phyloP scores from a whole-genome alignment of 2,329 filamentous ascomycete species.

The Paecilomyces dactylethromorphus region DNA sequence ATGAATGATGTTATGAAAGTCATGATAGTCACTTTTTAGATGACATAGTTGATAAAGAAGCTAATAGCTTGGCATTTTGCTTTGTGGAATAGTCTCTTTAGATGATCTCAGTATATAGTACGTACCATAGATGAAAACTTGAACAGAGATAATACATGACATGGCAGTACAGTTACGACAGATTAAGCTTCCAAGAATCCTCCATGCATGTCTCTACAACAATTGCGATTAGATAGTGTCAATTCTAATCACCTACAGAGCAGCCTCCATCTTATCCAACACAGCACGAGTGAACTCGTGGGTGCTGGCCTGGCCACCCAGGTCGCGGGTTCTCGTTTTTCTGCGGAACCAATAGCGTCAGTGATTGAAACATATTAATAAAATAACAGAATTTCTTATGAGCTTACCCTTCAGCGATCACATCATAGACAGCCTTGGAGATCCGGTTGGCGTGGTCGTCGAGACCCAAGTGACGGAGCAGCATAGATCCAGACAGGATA shows the following conservation, averaged over 20 bases:
- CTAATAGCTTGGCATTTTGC: not conserved
- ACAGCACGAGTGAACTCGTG: conserved; percentile 94
- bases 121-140: not conserved
- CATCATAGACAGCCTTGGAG: conserved; percentile 70
- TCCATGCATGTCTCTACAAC: not conserved
- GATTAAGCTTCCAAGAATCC: not conserved
- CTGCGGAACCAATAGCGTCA: conserved; percentile 44
- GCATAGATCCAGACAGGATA: conserved; percentile 92
- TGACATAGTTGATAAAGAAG: no score
- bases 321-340: conserved; percentile 83
- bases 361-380: not conserved
- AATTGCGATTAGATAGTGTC: not conserved
- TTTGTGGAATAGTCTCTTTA: not conserved
- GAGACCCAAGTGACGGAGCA: conserved; percentile 91
- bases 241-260: conserved; percentile 44
- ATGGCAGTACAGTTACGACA: not conserved
- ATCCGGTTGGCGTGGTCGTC: conserved; percentile 98
- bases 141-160: conserved; percentile 1
- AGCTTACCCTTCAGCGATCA: conserved; percentile 83
- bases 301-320: conserved; percentile 86
- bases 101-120: not conserved
- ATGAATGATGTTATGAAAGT: no score
- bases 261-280: conserved; percentile 84
- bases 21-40: no score
- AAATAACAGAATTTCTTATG: not conserved